phyloP scores from a whole-genome alignment of 2,329 filamentous ascomycete genomes.

The Alternaria solani region DNA sequence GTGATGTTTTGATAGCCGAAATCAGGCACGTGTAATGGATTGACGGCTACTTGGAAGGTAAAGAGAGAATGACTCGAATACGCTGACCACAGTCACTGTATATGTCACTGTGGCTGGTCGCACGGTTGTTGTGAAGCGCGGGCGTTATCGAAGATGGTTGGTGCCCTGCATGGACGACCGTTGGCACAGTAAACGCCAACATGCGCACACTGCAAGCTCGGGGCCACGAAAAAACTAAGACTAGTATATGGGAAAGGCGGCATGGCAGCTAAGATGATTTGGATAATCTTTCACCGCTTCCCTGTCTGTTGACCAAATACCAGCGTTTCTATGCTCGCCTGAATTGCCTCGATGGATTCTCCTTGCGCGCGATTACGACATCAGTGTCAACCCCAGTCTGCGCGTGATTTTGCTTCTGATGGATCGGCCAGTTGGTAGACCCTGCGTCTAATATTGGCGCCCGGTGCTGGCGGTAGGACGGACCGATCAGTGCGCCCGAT shows the following conservation, averaged over 20 bases:
- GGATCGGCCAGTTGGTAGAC: neutral
- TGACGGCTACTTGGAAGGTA: neutral
- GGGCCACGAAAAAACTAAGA: neutral
- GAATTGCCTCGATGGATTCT: neutral
- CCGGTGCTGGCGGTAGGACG: conserved; percentile 21
- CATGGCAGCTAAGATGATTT: neutral
- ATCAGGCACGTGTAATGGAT: neutral
- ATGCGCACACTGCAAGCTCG: neutral
- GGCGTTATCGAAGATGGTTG: neutral
- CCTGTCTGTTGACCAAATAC: neutral
- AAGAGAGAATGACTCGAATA: neutral
- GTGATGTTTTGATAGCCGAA: neutral
- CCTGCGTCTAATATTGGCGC: conserved; percentile 12
- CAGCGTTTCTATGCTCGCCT: neutral
- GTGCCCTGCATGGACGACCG: neutral
- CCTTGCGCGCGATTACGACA: neutral
- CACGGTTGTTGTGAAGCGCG: conserved; percentile 6
- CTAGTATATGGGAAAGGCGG: neutral
- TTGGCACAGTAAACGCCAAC: conserved; percentile 1
- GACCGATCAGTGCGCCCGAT: conserved; percentile 16
- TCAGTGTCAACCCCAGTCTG: neutral
- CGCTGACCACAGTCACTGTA: neutral
- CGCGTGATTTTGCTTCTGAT: neutral
- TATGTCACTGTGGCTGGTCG: neutral
- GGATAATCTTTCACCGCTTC: neutral